These are phyloP conservation scores for Anthracocystis walkeri DNA, from an alignment of 1,284 basidiomycete species.

Conservation along the genomic window DNA sequence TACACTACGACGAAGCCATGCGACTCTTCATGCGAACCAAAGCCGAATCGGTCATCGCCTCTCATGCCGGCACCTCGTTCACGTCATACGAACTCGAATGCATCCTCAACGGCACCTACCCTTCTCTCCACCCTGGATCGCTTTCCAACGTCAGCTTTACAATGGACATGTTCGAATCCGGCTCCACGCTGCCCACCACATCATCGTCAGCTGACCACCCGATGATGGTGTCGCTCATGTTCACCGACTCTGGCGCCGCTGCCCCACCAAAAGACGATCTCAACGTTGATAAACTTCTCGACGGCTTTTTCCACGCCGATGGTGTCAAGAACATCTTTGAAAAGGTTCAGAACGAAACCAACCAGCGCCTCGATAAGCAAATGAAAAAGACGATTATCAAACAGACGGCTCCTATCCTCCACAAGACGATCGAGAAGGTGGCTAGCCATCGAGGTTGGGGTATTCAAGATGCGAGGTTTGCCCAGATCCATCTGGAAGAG, in stretches of 20 bases:
- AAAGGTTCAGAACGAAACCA: constrained; percentile 10
- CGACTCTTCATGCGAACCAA: constrained; percentile 30
- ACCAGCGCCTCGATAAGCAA: constrained; percentile 11
- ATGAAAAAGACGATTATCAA: constrained; percentile 46
- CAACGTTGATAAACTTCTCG: constrained; percentile 34
- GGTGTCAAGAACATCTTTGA: constrained; percentile 18
- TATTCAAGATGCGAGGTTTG: constrained; percentile 29
- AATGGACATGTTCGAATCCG: constrained; percentile 31
- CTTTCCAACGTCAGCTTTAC: constrained; percentile 29
- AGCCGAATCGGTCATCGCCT: constrained; percentile 28
- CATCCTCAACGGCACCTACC: constrained; percentile 17
- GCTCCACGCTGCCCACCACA: constrained; percentile 11
- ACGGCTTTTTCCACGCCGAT: constrained; percentile 41
- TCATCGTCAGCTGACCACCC: background rate
- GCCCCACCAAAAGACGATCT: background rate
- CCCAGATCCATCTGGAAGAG: constrained; percentile 14
- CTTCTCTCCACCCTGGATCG: constrained; percentile 25
- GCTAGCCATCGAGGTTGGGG: constrained; percentile 39
- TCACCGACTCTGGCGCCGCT: background rate
- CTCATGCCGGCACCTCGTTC: constrained; percentile 15
- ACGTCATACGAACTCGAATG: constrained; percentile 10
- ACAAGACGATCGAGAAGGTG: constrained; percentile 43
- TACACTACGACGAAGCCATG: constrained; percentile 24
- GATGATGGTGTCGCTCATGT: background rate
- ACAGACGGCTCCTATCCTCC: constrained; percentile 24